These are phyloP conservation scores for Phytopythium aichiense DNA, from an alignment of 352 stramenopile species.

Conservation along the genomic window DNA sequence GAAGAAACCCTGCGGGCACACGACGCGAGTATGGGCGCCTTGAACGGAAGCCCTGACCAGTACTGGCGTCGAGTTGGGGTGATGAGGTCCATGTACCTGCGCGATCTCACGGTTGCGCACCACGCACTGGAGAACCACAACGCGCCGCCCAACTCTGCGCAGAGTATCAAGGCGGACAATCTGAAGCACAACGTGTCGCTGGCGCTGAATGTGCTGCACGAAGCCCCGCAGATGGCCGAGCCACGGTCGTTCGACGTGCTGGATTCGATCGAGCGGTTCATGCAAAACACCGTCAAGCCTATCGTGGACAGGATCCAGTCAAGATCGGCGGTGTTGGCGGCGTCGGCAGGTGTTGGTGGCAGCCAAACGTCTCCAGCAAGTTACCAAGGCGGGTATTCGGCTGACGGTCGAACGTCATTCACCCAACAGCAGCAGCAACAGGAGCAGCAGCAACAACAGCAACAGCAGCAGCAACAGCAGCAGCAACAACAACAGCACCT, in stretches of 20 bases:
- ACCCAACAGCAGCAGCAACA: neutral
- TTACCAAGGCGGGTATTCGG: neutral
- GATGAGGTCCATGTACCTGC: slow-evolving; percentile 7
- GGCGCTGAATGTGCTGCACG: slow-evolving; percentile 62
- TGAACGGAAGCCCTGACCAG: neutral
- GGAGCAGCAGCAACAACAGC: neutral
- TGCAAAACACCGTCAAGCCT: slow-evolving; percentile 69
- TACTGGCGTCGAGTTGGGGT: slow-evolving; percentile 9
- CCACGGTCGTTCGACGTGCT: slow-evolving; percentile 60
- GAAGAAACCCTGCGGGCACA: slow-evolving; percentile 5
- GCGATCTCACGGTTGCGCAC: slow-evolving; percentile 54
- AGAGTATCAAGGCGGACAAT: slow-evolving; percentile 70
- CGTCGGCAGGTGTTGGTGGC: neutral
- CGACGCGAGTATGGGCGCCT: neutral
- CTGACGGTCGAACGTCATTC: neutral
- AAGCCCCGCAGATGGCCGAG: slow-evolving; percentile 18
- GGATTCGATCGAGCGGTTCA: slow-evolving; percentile 78
- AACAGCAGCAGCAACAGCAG: neutral
- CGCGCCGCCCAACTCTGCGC: slow-evolving; percentile 50
- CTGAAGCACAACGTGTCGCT: slow-evolving; percentile 80
- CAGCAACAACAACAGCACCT: neutral
- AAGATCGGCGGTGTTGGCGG: neutral
- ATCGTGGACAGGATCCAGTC: slow-evolving; percentile 67
- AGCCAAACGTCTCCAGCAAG: slow-evolving; percentile 1
- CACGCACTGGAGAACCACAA: slow-evolving; percentile 63